Evolutionary conservation across 2,329 filamentous ascomycete species (phyloP).

Genomic region (Plectosphaerella sp.): DNA sequence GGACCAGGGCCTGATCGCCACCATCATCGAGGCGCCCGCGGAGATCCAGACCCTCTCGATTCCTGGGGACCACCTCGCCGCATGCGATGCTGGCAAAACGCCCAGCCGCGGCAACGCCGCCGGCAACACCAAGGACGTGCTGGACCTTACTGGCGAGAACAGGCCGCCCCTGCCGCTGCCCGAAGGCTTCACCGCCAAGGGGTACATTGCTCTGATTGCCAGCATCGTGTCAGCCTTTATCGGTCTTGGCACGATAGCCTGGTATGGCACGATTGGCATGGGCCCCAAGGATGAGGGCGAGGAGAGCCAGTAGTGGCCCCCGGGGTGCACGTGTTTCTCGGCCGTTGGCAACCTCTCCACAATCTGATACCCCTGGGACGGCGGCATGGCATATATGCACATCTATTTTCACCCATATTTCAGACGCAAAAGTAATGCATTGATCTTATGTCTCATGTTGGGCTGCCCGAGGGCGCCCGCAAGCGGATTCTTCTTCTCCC

Average conservation of each 20-base stretch:
- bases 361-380: too few species aligned
- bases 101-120: conserved; percentile 54
- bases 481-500: too few species aligned
- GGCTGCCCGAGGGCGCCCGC: too few species aligned
- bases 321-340: neutral
- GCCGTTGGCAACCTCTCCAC: too few species aligned
- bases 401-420: neutral
- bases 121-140: conserved; percentile 46
- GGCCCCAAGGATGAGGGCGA: neutral
- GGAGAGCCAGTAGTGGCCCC: neutral
- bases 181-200: conserved; percentile 13
- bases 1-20: conserved; percentile 38
- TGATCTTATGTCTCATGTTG: too few species aligned
- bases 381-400: neutral
- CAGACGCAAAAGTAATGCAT: too few species aligned
- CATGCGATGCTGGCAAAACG: conserved; percentile 29
- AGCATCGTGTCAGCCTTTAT: conserved; percentile 10
- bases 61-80: conserved; percentile 34
- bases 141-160: conserved; percentile 38
- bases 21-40: conserved; percentile 25
- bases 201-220: conserved; percentile 13
- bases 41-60: conserved; percentile 37
- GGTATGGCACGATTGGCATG: conserved; percentile 6
- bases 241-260: conserved; percentile 10
- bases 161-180: conserved; percentile 9